These are phyloP conservation scores for Porogramme epimiltina DNA, from an alignment of 1,284 basidiomycete genomes.

Conservation along the genomic window DNA sequence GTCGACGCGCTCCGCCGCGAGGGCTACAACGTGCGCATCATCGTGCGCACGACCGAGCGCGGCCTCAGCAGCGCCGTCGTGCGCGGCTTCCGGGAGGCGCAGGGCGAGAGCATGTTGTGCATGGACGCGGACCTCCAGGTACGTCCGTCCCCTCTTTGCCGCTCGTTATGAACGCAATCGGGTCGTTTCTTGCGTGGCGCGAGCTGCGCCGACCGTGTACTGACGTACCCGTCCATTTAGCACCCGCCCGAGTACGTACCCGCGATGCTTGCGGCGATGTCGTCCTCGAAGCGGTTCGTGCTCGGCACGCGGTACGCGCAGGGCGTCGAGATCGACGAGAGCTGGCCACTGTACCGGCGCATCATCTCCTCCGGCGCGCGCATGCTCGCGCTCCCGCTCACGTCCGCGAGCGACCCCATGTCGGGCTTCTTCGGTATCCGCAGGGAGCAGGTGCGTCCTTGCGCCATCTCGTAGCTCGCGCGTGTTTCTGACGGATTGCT, in stretches of 20 bases:
- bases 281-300: constrained; percentile 36
- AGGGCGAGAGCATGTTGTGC: constrained; percentile 42
- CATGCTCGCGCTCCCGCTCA: constrained; percentile 42
- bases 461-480: background rate
- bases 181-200: no score
- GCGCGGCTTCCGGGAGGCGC: constrained; percentile 42
- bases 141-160: constrained; percentile 6
- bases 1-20: constrained; percentile 39
- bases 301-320: constrained; percentile 46
- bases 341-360: constrained; percentile 46
- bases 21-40: constrained; percentile 44
- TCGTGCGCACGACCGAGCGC: constrained; percentile 42
- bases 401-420: constrained; percentile 46
- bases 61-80: constrained; percentile 46
- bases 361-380: constrained; percentile 46
- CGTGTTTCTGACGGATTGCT: background rate
- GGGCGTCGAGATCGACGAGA: constrained; percentile 44
- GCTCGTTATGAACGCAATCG: no score
- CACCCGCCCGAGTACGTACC: constrained; percentile 46
- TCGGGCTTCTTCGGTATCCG: constrained; percentile 47
- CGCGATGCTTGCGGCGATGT: constrained; percentile 36
- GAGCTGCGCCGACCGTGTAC: no score
- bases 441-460: constrained; percentile 36
- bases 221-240: constrained; percentile 20
- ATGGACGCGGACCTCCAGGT: constrained; percentile 49